phyloP scores from a whole-genome alignment of 1,284 basidiomycete species.

The Ceratobasidium sp. region DNA sequence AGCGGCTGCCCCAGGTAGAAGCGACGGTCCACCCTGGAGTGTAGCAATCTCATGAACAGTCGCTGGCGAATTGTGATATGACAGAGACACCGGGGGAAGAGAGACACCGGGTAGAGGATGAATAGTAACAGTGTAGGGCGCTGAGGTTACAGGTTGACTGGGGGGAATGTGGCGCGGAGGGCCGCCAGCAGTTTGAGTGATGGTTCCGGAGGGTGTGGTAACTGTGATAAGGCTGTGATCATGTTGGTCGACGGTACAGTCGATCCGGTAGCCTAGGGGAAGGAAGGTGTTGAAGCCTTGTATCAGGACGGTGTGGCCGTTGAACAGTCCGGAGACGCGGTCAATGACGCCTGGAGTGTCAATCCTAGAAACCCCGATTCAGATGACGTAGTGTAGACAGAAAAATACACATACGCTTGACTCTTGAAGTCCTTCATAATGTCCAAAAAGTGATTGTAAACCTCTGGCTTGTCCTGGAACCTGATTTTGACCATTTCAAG shows the following conservation, averaged over 20 bases:
- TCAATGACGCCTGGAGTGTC: constrained; percentile 99
- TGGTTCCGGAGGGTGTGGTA: constrained; percentile 90
- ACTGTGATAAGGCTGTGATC: constrained; percentile 90
- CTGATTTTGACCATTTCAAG: constrained; percentile 96
- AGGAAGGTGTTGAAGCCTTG: constrained; percentile 99
- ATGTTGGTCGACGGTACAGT: constrained; percentile 77
- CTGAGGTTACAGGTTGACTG: constrained; percentile 46
- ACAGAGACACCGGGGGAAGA: constrained; percentile 32
- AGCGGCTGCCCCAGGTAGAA: constrained; percentile 40
- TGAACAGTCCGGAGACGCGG: constrained; percentile 94
- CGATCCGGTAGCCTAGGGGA: constrained; percentile 96
- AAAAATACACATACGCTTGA: constrained; percentile 70
- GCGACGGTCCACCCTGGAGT: constrained; percentile 47
- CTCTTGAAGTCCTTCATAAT: constrained; percentile 99
- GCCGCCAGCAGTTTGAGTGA: constrained; percentile 60
- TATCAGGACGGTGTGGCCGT: constrained; percentile 92
- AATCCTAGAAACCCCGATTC: constrained; percentile 67
- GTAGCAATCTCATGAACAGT: constrained; percentile 43
- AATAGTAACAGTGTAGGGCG: constrained; percentile 45
- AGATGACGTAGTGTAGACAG: constrained; percentile 21
- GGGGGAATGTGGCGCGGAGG: constrained; percentile 46
- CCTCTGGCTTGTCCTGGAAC: constrained; percentile 92
- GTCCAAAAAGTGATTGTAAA: constrained; percentile 97
- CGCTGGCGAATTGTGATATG: constrained; percentile 45
- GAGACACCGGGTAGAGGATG: constrained; percentile 23